Percentiles rank a stretch among this genome's conserved stretches.
Evolutionary conservation across 139 green algal genomes (phyloP).

Genomic region (Micractinium conductrix): DNA sequence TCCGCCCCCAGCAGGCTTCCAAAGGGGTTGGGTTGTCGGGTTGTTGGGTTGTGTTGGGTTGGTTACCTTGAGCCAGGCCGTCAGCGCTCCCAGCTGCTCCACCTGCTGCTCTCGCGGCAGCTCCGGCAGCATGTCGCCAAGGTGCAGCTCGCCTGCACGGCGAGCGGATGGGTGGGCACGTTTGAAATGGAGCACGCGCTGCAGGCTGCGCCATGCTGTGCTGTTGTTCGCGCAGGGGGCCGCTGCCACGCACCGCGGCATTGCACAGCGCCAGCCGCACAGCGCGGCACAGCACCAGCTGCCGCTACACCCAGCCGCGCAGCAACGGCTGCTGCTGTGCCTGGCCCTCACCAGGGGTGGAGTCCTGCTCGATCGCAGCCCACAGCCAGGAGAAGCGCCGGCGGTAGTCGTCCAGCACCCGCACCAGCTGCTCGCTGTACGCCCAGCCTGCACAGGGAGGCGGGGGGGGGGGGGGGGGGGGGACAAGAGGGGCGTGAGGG

Average conservation of each 20-base stretch:
- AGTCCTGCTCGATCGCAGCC: conserved; percentile 39
- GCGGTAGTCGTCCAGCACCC: conserved; percentile 74
- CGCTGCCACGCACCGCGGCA: not conserved
- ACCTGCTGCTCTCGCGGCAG: conserved; percentile 40
- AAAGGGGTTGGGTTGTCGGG: too few species aligned
- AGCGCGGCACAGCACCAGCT: not conserved
- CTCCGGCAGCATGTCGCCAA: conserved; percentile 47
- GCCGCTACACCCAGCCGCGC: too few species aligned
- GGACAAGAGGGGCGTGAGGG: too few species aligned
- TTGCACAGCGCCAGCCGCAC: not conserved
- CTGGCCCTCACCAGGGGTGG: not conserved
- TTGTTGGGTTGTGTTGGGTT: too few species aligned
- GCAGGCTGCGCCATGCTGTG: not conserved
- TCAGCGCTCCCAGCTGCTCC: conserved; percentile 44
- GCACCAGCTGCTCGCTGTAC: conserved; percentile 70
- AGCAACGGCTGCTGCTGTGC: too few species aligned
- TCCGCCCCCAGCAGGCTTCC: too few species aligned
- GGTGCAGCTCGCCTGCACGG: conserved; percentile 34
- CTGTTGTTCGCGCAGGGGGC: not conserved
- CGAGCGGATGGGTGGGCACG: not conserved
- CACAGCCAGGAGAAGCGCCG: conserved; percentile 62
- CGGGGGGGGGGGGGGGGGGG: too few species aligned
- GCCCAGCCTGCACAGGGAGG: conserved; percentile 72
- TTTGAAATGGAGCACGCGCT: not conserved
- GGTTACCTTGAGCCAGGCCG: conserved; percentile 81